phyloP scores from a whole-genome alignment of 179 eudicot species.

The Silene coronaria region DNA sequence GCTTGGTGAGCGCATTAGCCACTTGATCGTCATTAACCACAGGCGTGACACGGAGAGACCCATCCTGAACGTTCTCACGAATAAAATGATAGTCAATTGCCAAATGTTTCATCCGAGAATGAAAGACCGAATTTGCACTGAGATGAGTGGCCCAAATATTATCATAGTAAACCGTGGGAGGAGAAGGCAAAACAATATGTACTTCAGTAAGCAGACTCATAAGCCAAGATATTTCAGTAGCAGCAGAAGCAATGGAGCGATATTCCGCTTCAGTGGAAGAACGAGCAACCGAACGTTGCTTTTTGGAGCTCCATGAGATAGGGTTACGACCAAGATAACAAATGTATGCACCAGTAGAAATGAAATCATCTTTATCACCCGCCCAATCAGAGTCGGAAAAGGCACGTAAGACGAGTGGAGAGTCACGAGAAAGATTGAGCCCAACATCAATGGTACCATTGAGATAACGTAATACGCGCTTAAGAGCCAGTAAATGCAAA shows the following conservation, averaged over 20 bases:
- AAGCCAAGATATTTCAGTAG: neutral
- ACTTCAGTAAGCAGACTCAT: neutral
- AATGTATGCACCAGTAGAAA: neutral
- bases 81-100: no score
- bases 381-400: neutral
- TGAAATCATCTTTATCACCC: no score
- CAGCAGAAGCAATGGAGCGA: neutral
- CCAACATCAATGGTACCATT: neutral
- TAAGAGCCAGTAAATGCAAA: neutral
- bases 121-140: no score
- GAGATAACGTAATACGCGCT: neutral
- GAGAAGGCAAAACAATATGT: no score
- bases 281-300: neutral
- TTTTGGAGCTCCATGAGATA: neutral
- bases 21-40: no score
- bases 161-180: no score
- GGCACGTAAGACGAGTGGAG: neutral
- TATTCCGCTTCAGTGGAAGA: neutral
- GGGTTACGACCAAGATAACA: neutral
- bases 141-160: no score
- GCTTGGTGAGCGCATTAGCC: no score
- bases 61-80: no score
- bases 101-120: no score
- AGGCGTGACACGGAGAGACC: no score
- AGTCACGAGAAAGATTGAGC: neutral